Evolutionary conservation across 805 yeast genomes (phyloP).

Genomic region (Metschnikowia kofuensis): DNA sequence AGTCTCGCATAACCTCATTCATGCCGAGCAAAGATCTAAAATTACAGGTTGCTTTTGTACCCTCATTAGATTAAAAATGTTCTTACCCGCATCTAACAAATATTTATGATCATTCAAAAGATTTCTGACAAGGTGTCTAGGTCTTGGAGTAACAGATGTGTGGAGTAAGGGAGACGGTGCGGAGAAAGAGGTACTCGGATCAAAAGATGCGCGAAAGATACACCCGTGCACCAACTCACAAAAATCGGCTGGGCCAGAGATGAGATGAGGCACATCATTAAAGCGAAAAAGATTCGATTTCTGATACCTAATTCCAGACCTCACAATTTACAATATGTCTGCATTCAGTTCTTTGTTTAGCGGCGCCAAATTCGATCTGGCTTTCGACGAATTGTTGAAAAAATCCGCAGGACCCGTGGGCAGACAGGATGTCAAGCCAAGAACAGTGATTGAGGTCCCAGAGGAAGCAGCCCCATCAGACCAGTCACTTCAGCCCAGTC

Average conservation of each 20-base stretch:
- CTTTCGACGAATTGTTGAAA: constrained; percentile 31
- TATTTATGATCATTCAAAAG: too few relatives aligned
- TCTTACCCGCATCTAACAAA: too few relatives aligned
- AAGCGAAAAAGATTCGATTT: not conserved
- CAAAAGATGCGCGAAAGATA: not conserved
- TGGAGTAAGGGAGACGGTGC: not conserved
- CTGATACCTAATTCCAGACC: not conserved
- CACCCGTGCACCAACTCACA: not conserved
- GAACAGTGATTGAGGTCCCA: constrained; percentile 31
- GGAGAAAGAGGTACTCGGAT: not conserved
- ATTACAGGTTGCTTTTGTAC: too few relatives aligned
- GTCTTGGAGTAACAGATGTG: too few relatives aligned
- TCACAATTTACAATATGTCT: constrained; percentile 26
- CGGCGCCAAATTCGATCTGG: constrained; percentile 25
- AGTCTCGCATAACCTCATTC: too few relatives aligned
- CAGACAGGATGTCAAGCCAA: constrained; percentile 26
- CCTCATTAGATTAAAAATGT: too few relatives aligned
- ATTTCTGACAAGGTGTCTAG: too few relatives aligned
- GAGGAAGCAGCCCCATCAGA: constrained; percentile 8
- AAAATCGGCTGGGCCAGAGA: not conserved
- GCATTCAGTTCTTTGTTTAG: constrained; percentile 36
- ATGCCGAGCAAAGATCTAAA: too few relatives aligned
- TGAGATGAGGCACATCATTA: constrained; percentile 3
- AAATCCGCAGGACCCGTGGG: constrained; percentile 46
- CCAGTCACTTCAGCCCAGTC: constrained; percentile 17